Base-by-base conservation (phyloP, 2,329 filamentous ascomycete species). In the Fusarium sp. region DNA sequence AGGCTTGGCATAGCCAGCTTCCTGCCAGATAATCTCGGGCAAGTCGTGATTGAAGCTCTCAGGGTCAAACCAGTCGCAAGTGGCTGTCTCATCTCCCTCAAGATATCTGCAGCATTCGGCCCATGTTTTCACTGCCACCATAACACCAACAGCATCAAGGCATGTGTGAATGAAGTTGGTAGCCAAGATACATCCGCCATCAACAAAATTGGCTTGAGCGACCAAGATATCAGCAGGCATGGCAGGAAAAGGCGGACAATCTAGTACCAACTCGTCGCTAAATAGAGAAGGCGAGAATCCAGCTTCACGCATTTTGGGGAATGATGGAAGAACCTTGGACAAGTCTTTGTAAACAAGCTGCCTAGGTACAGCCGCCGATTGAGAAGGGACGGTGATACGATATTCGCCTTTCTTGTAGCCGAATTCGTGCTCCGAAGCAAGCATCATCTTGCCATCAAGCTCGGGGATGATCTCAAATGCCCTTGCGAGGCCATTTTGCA, bases 51-150 rank as follows among this genome's bases (percentile, higher is more conserved):
- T 62, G 14, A 62, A 62, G 29, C 59, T 62, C 10, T 62, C 56
- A 0, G 45, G 20, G 15, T 40, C 20, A 2, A 62, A 62, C 59
- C 59, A 62, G 9, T 61, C 38, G 18, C 59, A 62, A 6, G 24
- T 62, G 0, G 59, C 45, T 3, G 56, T 45, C 5, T 61, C 8
- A 7, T 62, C 45, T 0, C 59, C 59, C 0, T 53, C 45, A 0
- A 62, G 24, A 40, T 62, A n/a, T 16, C 56, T 25, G 4, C 59
- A 62, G n/a, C 59, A 61, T n/a, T 62, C 59, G 3, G 59, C 59
- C 59, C 59, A 62, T 9, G 16, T 38, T 22, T 29, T 30, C 0
- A 53, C 3, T 9, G 38, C n/a, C 14, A 53, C 18, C 59, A 62
- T 53, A 2, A 53, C 59, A 3, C 59, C 59, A 2, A 62, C 59